These are phyloP conservation scores for Inonotus obliquus DNA, from an alignment of 1,284 basidiomycete genomes.

Conservation along the genomic window DNA sequence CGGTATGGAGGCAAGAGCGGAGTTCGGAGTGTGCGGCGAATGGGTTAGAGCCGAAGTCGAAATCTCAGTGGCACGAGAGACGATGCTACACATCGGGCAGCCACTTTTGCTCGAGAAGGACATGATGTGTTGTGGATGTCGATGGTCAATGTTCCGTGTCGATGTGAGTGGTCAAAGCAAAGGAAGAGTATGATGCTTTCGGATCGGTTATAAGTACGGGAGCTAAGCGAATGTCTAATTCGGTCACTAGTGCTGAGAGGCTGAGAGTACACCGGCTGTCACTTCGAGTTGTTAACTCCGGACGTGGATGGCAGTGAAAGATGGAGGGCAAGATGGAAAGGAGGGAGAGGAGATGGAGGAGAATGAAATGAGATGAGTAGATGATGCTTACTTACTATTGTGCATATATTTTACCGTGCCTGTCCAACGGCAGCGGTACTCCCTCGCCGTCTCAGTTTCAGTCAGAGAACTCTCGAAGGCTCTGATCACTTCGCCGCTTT, in stretches of 20 bases:
- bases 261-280: not conserved
- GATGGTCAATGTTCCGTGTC: not conserved
- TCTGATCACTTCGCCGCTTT: too few species aligned
- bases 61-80: slow-evolving; percentile 41
- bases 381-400: too few species aligned
- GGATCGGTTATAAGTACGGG: not conserved
- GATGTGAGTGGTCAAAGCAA: not conserved
- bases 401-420: too few species aligned
- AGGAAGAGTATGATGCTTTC: not conserved
- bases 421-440: too few species aligned
- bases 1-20: not conserved
- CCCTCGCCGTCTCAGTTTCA: too few species aligned
- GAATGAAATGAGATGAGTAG: not conserved
- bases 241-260: not conserved
- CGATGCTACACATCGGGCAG: slow-evolving; percentile 72
- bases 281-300: not conserved
- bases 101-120: slow-evolving; percentile 56
- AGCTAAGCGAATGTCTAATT: not conserved
- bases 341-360: too few species aligned
- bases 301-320: too few species aligned
- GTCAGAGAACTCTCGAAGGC: too few species aligned
- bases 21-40: slow-evolving; percentile 21
- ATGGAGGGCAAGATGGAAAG: too few species aligned
- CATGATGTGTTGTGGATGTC: not conserved
- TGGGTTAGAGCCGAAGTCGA: slow-evolving; percentile 13